Base-by-base conservation (phyloP, 1,284 basidiomycete species). In the Puccinia novopanici region DNA sequence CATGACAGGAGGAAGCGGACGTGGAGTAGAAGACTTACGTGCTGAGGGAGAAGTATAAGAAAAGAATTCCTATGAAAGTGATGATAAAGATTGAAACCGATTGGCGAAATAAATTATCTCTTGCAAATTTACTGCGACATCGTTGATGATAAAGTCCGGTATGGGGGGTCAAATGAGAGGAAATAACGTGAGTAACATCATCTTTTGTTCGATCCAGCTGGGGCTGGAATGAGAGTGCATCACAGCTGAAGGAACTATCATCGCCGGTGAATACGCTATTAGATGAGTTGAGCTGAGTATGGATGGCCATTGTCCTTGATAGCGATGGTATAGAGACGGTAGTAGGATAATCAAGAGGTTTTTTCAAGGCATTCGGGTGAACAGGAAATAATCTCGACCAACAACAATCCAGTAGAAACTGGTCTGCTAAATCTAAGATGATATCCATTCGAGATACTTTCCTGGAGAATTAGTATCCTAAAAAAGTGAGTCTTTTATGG, bases 1-100 rank as follows among this genome's bases (percentile, higher is more conserved):
- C 45, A 19, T 48, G 45, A 48, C 45, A 48, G 17, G 45, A 48
- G 37, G n/a, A 68, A 63, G 12, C 19, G 9, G 30, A 63, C 10
- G 19, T 34, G 27, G n/a, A 40, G 10, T 24, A 45, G 40, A 45
- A 50, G 84, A 79, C 24, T 81, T 75, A 63, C 71, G 89, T 88
- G 37, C 95, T 95, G 84, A 97, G 92, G 59, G 91, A 80, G 87
- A 98, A 96, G 87, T 99, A 87, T 48, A 95, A 88, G 65, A 90
- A 54, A 83, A 91, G 89, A 76, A 94, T 93, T 82, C 94, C 94
- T 81, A 93, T 84, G 81, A 93, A 87, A 10, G 95, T 96, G 83
- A 98, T 85, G 59, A 89, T 85, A 82, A 88, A 87, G 77, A 99
- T 88, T 1, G 95, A 97, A 34, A 92, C 59, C 12, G 91, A 82